Evolutionary conservation across 352 stramenopile genomes (phyloP).

Genomic region (Globisporangium spinosum): DNA sequence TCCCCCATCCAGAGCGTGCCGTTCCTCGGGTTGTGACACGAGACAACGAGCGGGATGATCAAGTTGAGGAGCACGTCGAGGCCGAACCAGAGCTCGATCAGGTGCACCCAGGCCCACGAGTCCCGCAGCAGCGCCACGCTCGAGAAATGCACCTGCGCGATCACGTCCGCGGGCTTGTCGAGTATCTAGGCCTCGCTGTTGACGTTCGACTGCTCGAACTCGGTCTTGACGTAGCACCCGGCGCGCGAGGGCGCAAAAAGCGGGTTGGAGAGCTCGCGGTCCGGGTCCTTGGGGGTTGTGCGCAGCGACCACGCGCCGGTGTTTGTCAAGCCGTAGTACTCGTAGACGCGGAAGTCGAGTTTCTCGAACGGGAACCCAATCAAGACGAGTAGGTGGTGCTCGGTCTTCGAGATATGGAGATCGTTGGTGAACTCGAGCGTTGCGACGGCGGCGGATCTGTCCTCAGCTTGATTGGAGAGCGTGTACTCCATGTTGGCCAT

Average conservation of each 20-base stretch:
- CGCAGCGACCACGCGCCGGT: slow-evolving; percentile 2
- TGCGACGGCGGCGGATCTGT: slow-evolving; percentile 6
- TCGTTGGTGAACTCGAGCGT: slow-evolving; percentile 16
- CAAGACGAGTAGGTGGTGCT: slow-evolving; percentile 14
- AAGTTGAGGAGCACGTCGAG: slow-evolving; percentile 32
- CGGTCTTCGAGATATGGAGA: background rate
- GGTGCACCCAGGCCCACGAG: slow-evolving; percentile 23
- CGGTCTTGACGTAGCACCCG: slow-evolving; percentile 1
- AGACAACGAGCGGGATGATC: slow-evolving; percentile 28
- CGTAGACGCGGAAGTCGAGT: slow-evolving; percentile 10
- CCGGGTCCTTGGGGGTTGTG: slow-evolving; percentile 6
- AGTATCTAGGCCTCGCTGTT: slow-evolving; percentile 12
- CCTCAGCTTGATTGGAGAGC: slow-evolving; percentile 13
- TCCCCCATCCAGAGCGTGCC: slow-evolving; percentile 41
- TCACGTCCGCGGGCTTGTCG: background rate
- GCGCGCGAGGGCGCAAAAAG: background rate
- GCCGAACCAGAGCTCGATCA: slow-evolving; percentile 31
- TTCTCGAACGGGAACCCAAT: slow-evolving; percentile 30
- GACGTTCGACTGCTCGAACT: slow-evolving; percentile 15
- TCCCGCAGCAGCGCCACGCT: slow-evolving; percentile 12
- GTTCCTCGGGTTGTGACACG: slow-evolving; percentile 25
- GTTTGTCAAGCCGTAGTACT: slow-evolving; percentile 4
- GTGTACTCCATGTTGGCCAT: background rate
- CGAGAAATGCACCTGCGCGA: background rate
- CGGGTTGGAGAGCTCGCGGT: background rate